A percentile compares a stretch with the other conserved stretches of the same genome.
phyloP scores from a whole-genome alignment of 179 eudicot genomes.

The Silene vulgaris region DNA sequence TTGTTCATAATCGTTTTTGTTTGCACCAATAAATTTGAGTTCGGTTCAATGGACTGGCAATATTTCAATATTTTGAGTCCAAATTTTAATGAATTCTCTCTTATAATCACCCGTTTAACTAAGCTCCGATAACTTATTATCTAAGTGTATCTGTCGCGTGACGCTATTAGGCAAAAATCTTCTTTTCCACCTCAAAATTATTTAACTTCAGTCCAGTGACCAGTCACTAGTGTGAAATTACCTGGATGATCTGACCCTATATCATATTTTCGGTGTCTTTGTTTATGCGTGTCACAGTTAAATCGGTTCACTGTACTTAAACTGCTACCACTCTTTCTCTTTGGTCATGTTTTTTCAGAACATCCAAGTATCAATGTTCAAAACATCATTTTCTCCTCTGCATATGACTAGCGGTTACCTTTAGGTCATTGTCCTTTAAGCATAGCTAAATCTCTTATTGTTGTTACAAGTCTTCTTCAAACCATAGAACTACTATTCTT shows the following conservation, averaged over 20 bases:
- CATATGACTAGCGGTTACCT: neutral
- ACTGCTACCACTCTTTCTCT: neutral
- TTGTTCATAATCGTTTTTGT: neutral
- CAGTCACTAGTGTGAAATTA: neutral
- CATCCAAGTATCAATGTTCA: neutral
- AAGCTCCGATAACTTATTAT: neutral
- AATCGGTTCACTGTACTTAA: neutral
- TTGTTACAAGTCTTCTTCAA: neutral
- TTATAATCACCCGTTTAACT: neutral
- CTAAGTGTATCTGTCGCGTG: neutral
- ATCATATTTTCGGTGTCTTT: neutral
- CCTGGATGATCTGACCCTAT: neutral
- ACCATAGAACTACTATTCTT: neutral
- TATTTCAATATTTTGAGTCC: neutral
- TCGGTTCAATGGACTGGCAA: neutral
- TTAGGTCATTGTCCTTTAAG: neutral
- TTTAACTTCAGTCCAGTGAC: neutral
- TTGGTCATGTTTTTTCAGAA: conserved; percentile 3
- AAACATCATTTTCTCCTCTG: neutral
- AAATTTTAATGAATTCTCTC: neutral
- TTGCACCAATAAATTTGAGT: neutral
- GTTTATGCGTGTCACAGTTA: neutral
- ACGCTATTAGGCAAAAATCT: neutral
- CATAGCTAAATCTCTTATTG: neutral
- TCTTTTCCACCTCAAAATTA: neutral